These are phyloP conservation scores for Lactifluus subvellereus DNA, from an alignment of 768 basidiomycete genomes.

Conservation along the genomic window DNA sequence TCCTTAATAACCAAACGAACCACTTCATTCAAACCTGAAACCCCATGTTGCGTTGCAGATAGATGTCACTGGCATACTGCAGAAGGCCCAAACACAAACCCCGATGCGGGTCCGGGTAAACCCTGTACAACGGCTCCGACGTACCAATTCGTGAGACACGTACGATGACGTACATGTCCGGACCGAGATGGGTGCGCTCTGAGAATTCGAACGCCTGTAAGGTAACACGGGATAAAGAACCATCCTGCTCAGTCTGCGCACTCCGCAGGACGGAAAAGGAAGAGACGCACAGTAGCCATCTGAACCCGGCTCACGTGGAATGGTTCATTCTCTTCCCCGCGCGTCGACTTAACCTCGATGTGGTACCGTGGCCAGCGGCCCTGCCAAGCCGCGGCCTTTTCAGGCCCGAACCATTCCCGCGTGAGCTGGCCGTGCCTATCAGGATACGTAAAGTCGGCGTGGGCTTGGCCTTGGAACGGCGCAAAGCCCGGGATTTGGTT, in stretches of 20 bases:
- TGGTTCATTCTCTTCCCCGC: slow-evolving; percentile 14
- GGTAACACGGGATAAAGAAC: background rate
- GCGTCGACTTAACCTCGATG: slow-evolving; percentile 30
- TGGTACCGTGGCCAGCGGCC: slow-evolving; percentile 28
- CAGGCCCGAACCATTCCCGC: slow-evolving; percentile 19
- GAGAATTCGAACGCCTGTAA: slow-evolving; percentile 4
- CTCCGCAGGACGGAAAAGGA: background rate
- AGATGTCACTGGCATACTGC: background rate
- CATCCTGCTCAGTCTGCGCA: background rate
- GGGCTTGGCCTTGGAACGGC: slow-evolving; percentile 17
- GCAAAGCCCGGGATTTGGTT: slow-evolving; percentile 18
- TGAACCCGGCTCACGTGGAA: slow-evolving; percentile 29
- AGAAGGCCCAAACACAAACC: slow-evolving; percentile 2
- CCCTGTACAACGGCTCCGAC: background rate
- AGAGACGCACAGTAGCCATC: slow-evolving; percentile 24
- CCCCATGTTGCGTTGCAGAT: background rate
- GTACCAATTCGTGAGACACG: slow-evolving; percentile 11
- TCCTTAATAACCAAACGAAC: background rate
- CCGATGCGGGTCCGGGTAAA: slow-evolving; percentile 15
- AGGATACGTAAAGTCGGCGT: slow-evolving; percentile 28
- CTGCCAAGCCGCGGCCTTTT: slow-evolving; percentile 20
- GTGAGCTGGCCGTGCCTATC: slow-evolving; percentile 27
- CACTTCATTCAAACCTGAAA: background rate
- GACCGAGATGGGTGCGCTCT: background rate
- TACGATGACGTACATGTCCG: slow-evolving; percentile 12